phyloP scores from a whole-genome alignment of 805 yeast species.

The Barnettozyma populi region DNA sequence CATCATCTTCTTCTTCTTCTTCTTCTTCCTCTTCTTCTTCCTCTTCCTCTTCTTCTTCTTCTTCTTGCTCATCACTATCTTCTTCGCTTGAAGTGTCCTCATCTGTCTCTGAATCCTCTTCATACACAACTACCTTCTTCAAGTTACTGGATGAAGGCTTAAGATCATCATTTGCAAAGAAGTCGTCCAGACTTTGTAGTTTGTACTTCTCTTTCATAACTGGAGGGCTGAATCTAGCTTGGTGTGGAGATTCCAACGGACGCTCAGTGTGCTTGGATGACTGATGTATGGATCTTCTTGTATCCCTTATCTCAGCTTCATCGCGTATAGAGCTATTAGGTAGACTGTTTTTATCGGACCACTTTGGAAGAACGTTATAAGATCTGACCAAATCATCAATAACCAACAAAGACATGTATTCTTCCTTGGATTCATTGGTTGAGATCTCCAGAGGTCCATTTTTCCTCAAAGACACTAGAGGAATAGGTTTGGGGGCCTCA shows the following conservation, averaged over 20 bases:
- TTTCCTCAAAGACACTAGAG: conserved; percentile 29
- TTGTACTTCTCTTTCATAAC: conserved; percentile 38
- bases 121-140: conserved; percentile 12
- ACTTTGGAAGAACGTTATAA: conserved; percentile 32
- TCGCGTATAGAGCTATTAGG: conserved; percentile 33
- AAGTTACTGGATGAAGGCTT: conserved; percentile 7
- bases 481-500: conserved; percentile 73
- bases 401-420: conserved; percentile 16
- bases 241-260: background rate
- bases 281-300: conserved; percentile 22
- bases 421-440: conserved; percentile 12
- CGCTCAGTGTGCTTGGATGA: background rate
- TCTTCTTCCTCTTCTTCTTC: conserved; percentile 26
- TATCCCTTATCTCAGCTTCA: conserved; percentile 36
- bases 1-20: conserved; percentile 22
- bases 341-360: conserved; percentile 36
- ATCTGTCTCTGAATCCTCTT: conserved; percentile 16
- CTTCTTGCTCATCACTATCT: conserved; percentile 19
- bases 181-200: conserved; percentile 81
- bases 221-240: background rate
- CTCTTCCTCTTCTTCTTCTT: conserved; percentile 17
- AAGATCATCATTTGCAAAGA: conserved; percentile 50
- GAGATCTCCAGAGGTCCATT: conserved; percentile 16
- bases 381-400: conserved; percentile 21
- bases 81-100: conserved; percentile 13